A percentile compares a stretch with the other conserved stretches of the same genome.
phyloP scores from a whole-genome alignment of 176 grass and related monocot species.

The Eremochloa ophiuroides region DNA sequence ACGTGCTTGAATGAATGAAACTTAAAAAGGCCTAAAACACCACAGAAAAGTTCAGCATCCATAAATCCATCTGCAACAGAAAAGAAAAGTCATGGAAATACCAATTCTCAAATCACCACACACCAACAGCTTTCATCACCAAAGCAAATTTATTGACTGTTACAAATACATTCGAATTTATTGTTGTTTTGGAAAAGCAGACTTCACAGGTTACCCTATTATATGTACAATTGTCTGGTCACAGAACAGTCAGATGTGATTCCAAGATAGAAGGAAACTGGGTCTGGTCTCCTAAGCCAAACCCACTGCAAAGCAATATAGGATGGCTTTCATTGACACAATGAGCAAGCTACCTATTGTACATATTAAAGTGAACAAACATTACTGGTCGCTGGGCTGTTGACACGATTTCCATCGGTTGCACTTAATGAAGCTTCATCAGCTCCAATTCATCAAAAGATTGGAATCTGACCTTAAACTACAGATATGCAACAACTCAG shows the following conservation, averaged over 20 bases:
- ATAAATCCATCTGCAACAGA: not conserved
- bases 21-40: not conserved
- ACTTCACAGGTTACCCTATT: not conserved
- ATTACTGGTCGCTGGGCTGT: not conserved
- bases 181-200: not conserved
- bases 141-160: slow-evolving; percentile 17
- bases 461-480: not conserved
- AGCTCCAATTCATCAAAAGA: not conserved
- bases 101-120: not conserved
- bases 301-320: not conserved
- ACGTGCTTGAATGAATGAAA: not conserved
- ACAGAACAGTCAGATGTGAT: not conserved
- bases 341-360: slow-evolving; percentile 21
- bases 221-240: not conserved
- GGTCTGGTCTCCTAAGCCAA: not conserved
- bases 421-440: not conserved
- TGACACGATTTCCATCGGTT: not conserved
- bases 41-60: not conserved
- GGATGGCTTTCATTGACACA: not conserved
- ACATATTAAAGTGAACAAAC: not conserved
- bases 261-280: not conserved
- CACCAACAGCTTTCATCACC: not conserved
- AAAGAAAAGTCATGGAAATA: not conserved
- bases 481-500: not conserved
- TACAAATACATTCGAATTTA: not conserved